Base-by-base conservation (phyloP, 768 basidiomycete genomes). In the Panaeolus papilionaceus region DNA sequence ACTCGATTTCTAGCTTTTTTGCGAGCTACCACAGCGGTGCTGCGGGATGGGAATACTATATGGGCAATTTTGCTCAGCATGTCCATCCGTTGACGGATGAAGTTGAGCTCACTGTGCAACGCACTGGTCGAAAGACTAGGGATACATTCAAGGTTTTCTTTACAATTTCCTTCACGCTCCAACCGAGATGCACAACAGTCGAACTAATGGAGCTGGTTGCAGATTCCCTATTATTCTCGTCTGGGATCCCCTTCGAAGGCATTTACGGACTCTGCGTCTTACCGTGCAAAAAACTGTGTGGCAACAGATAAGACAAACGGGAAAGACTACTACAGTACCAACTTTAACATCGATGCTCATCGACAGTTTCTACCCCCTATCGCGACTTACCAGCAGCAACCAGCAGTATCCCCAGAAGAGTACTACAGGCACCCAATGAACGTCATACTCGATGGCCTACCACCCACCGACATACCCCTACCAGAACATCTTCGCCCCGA, bases 151-250 rank as follows among this genome's bases (percentile, higher is more conserved):
- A 79, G 1, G 87, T 86, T 54, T 62, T 81, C 74, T 58, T 62
- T 61, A 16, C 28, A 64, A n/a, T 33, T 37, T 42, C 51, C 39
- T 9, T 44, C 37, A 39, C 39, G 38, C 2, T 40, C 39, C 39
- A 40, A 40, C 39, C 33, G 5, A 33, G 40, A 42, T 20, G 42
- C 14, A n/a, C 18, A 18, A 28, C 39, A 64, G 62, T 51, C 68
- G 66, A 58, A 39, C 28, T 38, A 20, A 49, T 9, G 26, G 3
- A 14, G 28, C 37, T 42, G 44, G 37, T 28, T 44, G 8, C 54
- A 89, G 87, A 75, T 89, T 62, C 87, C 88, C 16, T 89, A 87
- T 73, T 85, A 85, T 39, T 88, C 87, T 4, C 83, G 86, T 44
- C 80, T 89, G 68, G 82, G 83, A 26, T 77, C 82, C 1, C 72